Conservation (phyloP, 192 early-diverging fungal genomes). For the Phlyctochytrium bullatum region DNA sequence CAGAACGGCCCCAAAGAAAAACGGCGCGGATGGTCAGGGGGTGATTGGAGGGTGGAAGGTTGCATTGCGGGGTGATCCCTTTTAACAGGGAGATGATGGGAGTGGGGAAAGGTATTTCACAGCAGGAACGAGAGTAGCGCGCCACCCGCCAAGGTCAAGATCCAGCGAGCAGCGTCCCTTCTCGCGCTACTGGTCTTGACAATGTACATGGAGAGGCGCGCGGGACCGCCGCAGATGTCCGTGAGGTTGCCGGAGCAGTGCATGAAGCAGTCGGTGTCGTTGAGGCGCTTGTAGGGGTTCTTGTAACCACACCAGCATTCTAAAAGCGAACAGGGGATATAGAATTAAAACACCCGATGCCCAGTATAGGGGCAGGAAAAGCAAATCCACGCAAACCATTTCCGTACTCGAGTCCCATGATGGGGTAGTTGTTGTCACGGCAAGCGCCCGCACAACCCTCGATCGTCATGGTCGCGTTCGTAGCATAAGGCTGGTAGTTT, state of each 20-base stretch:
- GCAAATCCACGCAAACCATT: neutral
- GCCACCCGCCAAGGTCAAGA: neutral
- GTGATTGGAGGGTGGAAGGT: no score
- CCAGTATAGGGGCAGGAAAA: neutral
- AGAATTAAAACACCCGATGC: neutral
- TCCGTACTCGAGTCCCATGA: slow-evolving; percentile 1
- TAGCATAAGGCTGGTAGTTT: neutral
- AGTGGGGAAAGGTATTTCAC: no score
- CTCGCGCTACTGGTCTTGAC: neutral
- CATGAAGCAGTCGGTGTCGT: slow-evolving; percentile 7
- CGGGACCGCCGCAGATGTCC: slow-evolving; percentile 6
- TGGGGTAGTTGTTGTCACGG: neutral
- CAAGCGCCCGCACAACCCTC: neutral
- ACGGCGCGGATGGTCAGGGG: no score
- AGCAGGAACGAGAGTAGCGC: neutral
- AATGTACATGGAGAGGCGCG: slow-evolving; percentile 1
- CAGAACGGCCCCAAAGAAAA: neutral
- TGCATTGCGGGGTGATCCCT: no score
- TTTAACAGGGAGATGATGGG: no score
- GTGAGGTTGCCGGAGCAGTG: slow-evolving; percentile 8
- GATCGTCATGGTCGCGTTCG: neutral
- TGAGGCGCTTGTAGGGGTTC: neutral
- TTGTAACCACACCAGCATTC: slow-evolving; percentile 9
- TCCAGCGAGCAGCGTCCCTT: neutral
- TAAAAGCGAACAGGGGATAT: neutral